Evolutionary conservation across 192 early-diverging fungal genomes (phyloP).

Genomic region (Mycoemilia scoparia): DNA sequence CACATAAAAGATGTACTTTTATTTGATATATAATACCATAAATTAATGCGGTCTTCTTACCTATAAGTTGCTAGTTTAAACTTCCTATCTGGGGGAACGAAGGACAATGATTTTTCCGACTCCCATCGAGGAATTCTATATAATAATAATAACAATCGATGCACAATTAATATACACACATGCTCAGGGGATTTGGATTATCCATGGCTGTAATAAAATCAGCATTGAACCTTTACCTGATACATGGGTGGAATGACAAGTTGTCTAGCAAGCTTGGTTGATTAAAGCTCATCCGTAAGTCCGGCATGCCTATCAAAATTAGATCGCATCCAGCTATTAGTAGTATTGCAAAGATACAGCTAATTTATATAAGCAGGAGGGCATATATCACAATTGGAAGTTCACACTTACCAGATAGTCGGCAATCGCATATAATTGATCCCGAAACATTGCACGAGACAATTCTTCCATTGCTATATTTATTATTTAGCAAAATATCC

Average conservation of each 20-base stretch:
- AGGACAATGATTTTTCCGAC: slow-evolving; percentile 57
- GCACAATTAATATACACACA: slow-evolving; percentile 7
- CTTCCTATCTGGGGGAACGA: slow-evolving; percentile 85
- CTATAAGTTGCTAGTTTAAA: slow-evolving; percentile 66
- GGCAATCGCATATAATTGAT: slow-evolving; percentile 51
- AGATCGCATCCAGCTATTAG: background rate
- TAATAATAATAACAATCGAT: slow-evolving; percentile 1
- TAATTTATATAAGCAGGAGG: background rate
- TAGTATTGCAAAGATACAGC: slow-evolving; percentile 1
- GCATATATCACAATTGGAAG: background rate
- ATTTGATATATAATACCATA: too few species aligned
- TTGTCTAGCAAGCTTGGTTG: slow-evolving; percentile 59
- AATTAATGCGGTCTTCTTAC: too few species aligned
- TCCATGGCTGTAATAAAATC: too few species aligned
- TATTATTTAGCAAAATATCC: too few species aligned
- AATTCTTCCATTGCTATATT: slow-evolving; percentile 41
- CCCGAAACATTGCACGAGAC: slow-evolving; percentile 66
- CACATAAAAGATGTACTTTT: too few species aligned
- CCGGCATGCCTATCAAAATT: slow-evolving; percentile 60
- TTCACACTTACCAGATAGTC: slow-evolving; percentile 50
- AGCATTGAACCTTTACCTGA: too few species aligned
- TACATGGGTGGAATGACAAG: slow-evolving; percentile 78
- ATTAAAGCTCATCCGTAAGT: slow-evolving; percentile 54
- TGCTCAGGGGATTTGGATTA: too few species aligned
- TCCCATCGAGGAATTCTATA: slow-evolving; percentile 53